Evolutionary conservation across 2,329 filamentous ascomycete genomes (phyloP), one percentile per base, ranked within the genome.

Genomic region (Hypoxylon rubiginosum): DNA sequence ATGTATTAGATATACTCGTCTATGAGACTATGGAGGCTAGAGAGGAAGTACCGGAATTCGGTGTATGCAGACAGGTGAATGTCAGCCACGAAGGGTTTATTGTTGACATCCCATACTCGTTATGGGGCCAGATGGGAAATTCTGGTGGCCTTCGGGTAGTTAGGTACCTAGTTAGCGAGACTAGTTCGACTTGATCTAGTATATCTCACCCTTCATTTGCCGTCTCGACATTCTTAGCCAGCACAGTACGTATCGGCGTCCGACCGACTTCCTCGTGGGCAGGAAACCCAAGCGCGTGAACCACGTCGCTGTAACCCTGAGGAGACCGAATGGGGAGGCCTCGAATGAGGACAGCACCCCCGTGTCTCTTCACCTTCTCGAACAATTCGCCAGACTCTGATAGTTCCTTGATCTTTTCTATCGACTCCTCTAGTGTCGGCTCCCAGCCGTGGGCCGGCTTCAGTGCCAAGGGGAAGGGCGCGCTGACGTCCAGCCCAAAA

Each of bases 61-160:
- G 71, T 1, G 65, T 41, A 1, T 65, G 45, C 24, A 78, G 48
- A 4, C 72, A 72, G 10, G 66, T 73, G 58, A 79, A 79, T 0
- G 75, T 77, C 4, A 80, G 21, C 78, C 77, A 80, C 1, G 76
- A 51, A 15, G 78, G 78, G 48, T 80, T 76, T 57, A 79, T 76
- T 0, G 73, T 79, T 1, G 77, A 79, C 77, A 77, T 79, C 0
- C 78, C 78, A 32, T 79, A 80, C 60, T 80, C 78, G 32, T 76
- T 79, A 21, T 79, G 79, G 4, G 78, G 78, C 78, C 76, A 81
- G 24, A 79, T 80, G 0, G 79, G 79, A n/a, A 80, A 66, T 17
- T 79, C 76, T 7, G 78, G 76, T 3, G 78, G 78, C 1, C 66
- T 50, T 67, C 67, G 13, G 1, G n/a, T 39, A 24, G 21, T n/a